These are phyloP conservation scores for Monosporascus sp. DNA, from an alignment of 2,329 filamentous ascomycete genomes.

Conservation along the genomic window DNA sequence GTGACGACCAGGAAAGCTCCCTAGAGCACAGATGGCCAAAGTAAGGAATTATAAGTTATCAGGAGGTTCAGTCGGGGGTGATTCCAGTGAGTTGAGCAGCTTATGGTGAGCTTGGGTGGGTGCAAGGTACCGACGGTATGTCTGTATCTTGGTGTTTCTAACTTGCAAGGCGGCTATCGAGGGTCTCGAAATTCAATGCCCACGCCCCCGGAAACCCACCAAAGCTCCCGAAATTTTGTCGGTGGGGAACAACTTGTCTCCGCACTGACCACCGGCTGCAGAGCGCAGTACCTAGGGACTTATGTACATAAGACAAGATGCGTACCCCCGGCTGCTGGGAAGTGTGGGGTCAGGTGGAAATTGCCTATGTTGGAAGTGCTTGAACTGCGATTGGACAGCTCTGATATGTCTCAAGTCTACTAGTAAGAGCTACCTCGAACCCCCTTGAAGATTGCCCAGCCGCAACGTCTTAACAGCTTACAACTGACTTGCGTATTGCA, in stretches of 20 bases:
- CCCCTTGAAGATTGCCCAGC: too few relatives aligned
- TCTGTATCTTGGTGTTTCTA: not conserved
- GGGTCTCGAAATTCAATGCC: not conserved
- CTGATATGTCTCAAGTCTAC: too few relatives aligned
- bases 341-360: not conserved
- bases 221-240: not conserved
- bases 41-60: not conserved
- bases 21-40: constrained; percentile 17
- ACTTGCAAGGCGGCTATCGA: not conserved
- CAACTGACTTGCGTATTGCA: too few relatives aligned
- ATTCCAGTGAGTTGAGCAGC: too few relatives aligned
- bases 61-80: not conserved
- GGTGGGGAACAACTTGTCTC: not conserved
- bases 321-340: not conserved
- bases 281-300: too few relatives aligned
- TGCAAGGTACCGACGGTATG: too few relatives aligned
- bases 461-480: too few relatives aligned
- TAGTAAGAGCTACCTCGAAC: too few relatives aligned
- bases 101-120: not conserved
- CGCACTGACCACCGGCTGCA: too few relatives aligned
- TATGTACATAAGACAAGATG: too few relatives aligned
- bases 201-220: not conserved
- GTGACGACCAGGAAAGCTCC: constrained; percentile 29
- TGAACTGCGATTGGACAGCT: not conserved
- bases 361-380: not conserved